Conservation (phyloP, 2,329 filamentous ascomycete genomes). For the Ceratocystis variospora region DNA sequence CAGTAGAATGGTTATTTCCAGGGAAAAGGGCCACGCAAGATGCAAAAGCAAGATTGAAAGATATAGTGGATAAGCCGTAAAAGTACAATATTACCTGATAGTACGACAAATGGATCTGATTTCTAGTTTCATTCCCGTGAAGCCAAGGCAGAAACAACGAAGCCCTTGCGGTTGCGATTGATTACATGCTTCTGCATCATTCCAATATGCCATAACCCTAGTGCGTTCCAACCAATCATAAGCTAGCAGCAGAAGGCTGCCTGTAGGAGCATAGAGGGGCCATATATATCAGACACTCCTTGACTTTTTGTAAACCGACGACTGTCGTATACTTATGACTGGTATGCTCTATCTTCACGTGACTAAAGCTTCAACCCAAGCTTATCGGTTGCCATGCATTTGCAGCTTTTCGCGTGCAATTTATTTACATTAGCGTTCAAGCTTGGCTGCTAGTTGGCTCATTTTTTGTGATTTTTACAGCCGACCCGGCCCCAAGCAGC, state of each 20-base stretch:
- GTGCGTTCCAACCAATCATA: not conserved
- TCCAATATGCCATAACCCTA: not conserved
- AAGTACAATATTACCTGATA: not conserved
- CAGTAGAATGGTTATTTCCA: not conserved
- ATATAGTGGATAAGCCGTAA: constrained; percentile 5
- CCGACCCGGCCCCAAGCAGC: not conserved
- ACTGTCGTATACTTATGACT: not conserved
- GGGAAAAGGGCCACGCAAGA: not conserved
- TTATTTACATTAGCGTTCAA: constrained; percentile 17
- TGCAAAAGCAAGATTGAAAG: not conserved
- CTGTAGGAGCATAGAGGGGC: not conserved
- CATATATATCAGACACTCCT: not conserved
- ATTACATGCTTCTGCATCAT: not conserved
- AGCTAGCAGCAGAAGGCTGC: not conserved
- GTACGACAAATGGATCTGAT: not conserved
- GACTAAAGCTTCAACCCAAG: not conserved
- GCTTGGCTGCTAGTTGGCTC: not conserved
- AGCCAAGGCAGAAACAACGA: not conserved
- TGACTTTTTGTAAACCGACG: not conserved
- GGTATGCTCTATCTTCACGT: constrained; percentile 7
- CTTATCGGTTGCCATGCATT: constrained; percentile 18
- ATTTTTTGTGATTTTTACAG: not conserved
- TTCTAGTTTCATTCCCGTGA: no score
- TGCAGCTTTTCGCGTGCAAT: constrained; percentile 18
- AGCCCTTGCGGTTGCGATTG: not conserved